Conservation (phyloP, 164 flowering plant species). For the Tinospora cordifolia region DNA sequence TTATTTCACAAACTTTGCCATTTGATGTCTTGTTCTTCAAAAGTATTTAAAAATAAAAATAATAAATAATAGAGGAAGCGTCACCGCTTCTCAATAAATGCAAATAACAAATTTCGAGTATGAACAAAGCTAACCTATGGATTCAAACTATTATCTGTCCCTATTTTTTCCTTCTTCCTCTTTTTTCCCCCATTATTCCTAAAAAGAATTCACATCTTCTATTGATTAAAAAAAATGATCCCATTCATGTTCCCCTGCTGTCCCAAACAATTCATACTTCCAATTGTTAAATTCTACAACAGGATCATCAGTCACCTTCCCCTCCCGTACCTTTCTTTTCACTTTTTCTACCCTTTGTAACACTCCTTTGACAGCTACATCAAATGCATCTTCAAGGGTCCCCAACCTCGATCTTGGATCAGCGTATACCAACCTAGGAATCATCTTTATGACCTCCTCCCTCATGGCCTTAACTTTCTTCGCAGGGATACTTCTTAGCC, state of each 20-base stretch:
- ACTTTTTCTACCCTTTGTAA: slow-evolving; percentile 39
- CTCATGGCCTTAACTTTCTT: slow-evolving; percentile 40
- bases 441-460: slow-evolving; percentile 48
- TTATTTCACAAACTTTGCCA: too few relatives aligned
- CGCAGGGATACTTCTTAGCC: slow-evolving; percentile 27
- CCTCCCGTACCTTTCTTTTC: slow-evolving; percentile 28
- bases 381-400: slow-evolving; percentile 63
- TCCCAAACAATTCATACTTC: slow-evolving; percentile 51
- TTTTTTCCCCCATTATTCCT: not conserved
- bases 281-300: slow-evolving; percentile 38
- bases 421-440: slow-evolving; percentile 56
- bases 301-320: slow-evolving; percentile 13
- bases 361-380: slow-evolving; percentile 47
- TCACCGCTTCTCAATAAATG: not conserved
- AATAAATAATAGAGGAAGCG: too few relatives aligned
- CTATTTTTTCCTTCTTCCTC: not conserved
- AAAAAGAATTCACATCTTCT: not conserved
- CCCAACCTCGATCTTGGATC: slow-evolving; percentile 46
- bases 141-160: not conserved
- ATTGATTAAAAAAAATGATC: slow-evolving; percentile 40
- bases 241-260: slow-evolving; percentile 48
- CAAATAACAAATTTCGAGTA: not conserved
- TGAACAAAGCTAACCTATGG: not conserved
- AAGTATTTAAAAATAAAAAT: not conserved
- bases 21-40: too few relatives aligned